Evolutionary conservation across 768 basidiomycete genomes (phyloP), one percentile per base, ranked within the genome.

Genomic region (Lentinula raphanica): DNA sequence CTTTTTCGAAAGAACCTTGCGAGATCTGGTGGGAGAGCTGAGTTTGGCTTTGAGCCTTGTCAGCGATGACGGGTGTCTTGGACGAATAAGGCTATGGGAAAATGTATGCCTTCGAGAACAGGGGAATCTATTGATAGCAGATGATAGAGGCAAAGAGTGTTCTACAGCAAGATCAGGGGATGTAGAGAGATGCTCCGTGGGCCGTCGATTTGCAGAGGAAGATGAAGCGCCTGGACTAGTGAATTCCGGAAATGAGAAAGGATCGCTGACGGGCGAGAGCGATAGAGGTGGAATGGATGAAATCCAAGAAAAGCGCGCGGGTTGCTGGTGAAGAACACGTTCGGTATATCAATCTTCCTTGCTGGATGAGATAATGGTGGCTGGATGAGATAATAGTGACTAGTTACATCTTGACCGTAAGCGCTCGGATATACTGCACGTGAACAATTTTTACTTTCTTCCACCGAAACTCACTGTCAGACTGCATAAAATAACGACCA

Each of bases 251-350:
- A 17, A 32, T 51, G 7, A 31, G 4, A 19, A 19, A 13, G 49
- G n/a, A n/a, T 8, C 19, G 2, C 5, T 21, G 36, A 86, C 73
- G 29, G 81, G 74, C 51, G 81, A 75, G 65, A 91, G 84, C 31
- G 78, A 72, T 59, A 89, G 74, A 60, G 88, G 86, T 59, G 88
- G 86, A 60, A 89, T 76, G 67, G 76, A 75, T 58, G 88, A 84
- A n/a, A n/a, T n/a, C n/a, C n/a, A n/a, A n/a, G n/a, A n/a, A n/a
- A n/a, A n/a, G n/a, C n/a, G n/a, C n/a, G n/a, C n/a, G n/a, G n/a
- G n/a, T n/a, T n/a, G n/a, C n/a, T n/a, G n/a, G n/a, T n/a, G n/a
- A n/a, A n/a, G n/a, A n/a, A n/a, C n/a, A n/a, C n/a, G n/a, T n/a
- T n/a, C n/a, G n/a, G n/a, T n/a, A n/a, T n/a, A n/a, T n/a, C n/a